Evolutionary conservation across 108 stramenopile genomes (phyloP).

Genomic region (Pseudonitzschia multiseries): DNA sequence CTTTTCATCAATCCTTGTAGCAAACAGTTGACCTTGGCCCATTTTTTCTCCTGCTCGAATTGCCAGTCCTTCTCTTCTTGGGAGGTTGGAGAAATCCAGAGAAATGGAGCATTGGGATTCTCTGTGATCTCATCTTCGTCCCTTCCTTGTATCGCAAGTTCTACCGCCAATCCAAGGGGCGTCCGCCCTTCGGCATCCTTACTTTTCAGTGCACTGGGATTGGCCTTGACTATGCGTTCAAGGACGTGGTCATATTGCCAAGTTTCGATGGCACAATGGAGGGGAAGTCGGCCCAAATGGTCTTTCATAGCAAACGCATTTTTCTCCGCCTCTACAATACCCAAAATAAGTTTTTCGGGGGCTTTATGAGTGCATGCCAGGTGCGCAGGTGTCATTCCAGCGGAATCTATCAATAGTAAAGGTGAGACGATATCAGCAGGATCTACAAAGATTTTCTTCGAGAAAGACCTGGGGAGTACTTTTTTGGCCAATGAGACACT

Average conservation of each 20-base stretch:
- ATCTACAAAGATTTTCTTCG: slow-evolving; percentile 9
- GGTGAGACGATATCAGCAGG: slow-evolving; percentile 13
- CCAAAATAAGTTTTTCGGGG: slow-evolving; percentile 18
- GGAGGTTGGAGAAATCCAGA: slow-evolving; percentile 22
- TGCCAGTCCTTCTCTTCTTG: slow-evolving; percentile 26
- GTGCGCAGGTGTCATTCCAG: slow-evolving; percentile 29
- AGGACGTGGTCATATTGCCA: slow-evolving; percentile 25
- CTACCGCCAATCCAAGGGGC: slow-evolving; percentile 28
- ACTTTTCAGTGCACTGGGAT: slow-evolving; percentile 26
- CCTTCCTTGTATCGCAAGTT: slow-evolving; percentile 16
- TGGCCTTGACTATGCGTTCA: slow-evolving; percentile 25
- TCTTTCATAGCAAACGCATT: slow-evolving; percentile 19
- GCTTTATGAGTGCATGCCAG: slow-evolving; percentile 21
- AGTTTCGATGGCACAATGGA: slow-evolving; percentile 29
- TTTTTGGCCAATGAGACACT: neutral
- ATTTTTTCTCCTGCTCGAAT: slow-evolving; percentile 24
- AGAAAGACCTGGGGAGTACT: neutral
- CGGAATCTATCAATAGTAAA: slow-evolving; percentile 24
- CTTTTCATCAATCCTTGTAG: slow-evolving; percentile 21
- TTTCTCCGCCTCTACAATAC: slow-evolving; percentile 19
- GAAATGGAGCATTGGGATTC: slow-evolving; percentile 17
- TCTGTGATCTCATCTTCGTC: slow-evolving; percentile 5
- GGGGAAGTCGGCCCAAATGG: slow-evolving; percentile 17
- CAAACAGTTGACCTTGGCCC: slow-evolving; percentile 26
- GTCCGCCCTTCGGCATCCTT: slow-evolving; percentile 23